Conservation (phyloP, 2,329 filamentous ascomycete genomes). For the Didymella pinodella region DNA sequence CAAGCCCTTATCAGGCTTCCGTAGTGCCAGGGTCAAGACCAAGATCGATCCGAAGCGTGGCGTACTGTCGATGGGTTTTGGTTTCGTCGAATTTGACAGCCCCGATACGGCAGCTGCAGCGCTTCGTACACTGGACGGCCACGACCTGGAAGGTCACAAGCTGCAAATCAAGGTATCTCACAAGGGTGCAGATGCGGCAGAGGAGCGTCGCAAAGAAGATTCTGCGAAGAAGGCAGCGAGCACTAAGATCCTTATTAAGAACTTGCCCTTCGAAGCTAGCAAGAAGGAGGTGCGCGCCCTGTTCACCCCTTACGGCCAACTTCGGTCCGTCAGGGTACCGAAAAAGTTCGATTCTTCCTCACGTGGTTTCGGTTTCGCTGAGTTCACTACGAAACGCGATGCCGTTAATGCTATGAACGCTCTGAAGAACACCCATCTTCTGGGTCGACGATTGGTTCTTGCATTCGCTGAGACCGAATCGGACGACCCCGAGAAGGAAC, state of each 20-base stretch:
- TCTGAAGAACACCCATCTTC: slow-evolving; percentile 88
- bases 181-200: slow-evolving; percentile 84
- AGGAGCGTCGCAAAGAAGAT: slow-evolving; percentile 84
- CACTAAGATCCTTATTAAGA: slow-evolving; percentile 98
- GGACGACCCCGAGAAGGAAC: slow-evolving; percentile 92
- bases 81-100: slow-evolving; percentile 87
- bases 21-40: slow-evolving; percentile 89
- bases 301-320: slow-evolving; percentile 88
- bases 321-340: slow-evolving; percentile 90
- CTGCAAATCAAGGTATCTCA: slow-evolving; percentile 87
- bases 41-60: slow-evolving; percentile 93
- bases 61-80: slow-evolving; percentile 91
- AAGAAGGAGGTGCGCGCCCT: slow-evolving; percentile 91
- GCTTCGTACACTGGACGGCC: slow-evolving; percentile 84
- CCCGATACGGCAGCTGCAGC: slow-evolving; percentile 82
- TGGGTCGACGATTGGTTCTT: slow-evolving; percentile 87
- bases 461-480: slow-evolving; percentile 91
- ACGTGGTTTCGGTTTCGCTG: slow-evolving; percentile 95
- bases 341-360: slow-evolving; percentile 91
- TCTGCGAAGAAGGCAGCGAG: slow-evolving; percentile 79
- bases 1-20: slow-evolving; percentile 82
- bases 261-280: slow-evolving; percentile 88
- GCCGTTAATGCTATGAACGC: slow-evolving; percentile 90
- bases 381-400: slow-evolving; percentile 91
- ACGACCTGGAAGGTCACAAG: slow-evolving; percentile 85